These are phyloP conservation scores for Moringa oleifera DNA, from an alignment of 345 rosid genomes.

Conservation along the genomic window DNA sequence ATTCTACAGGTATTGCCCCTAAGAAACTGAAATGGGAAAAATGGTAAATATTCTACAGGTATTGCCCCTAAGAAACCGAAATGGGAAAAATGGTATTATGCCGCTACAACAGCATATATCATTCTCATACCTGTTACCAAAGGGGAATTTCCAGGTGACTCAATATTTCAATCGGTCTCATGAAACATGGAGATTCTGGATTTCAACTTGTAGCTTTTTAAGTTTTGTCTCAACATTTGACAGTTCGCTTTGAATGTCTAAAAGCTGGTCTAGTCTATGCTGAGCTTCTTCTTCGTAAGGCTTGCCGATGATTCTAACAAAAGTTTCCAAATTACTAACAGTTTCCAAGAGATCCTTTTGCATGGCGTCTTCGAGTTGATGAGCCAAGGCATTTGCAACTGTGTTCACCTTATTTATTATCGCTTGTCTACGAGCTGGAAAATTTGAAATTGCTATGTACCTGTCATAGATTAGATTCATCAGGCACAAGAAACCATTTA, in stretches of 20 bases:
- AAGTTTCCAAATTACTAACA: slow-evolving; percentile 40
- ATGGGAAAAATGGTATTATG: neutral
- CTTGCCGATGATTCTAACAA: slow-evolving; percentile 50
- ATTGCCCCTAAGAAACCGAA: too few relatives aligned
- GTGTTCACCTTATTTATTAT: slow-evolving; percentile 60
- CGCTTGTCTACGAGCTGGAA: slow-evolving; percentile 61
- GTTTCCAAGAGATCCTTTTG: slow-evolving; percentile 67
- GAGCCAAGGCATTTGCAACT: slow-evolving; percentile 58
- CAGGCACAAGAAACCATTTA: neutral
- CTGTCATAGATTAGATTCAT: slow-evolving; percentile 31
- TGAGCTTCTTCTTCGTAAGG: slow-evolving; percentile 81
- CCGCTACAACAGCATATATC: neutral
- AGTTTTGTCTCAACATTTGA: slow-evolving; percentile 41
- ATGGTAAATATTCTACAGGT: neutral
- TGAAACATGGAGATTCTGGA: slow-evolving; percentile 72
- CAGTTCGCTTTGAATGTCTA: slow-evolving; percentile 46
- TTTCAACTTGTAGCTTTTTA: slow-evolving; percentile 52
- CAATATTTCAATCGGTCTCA: slow-evolving; percentile 9
- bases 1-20: too few relatives aligned
- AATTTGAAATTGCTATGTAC: slow-evolving; percentile 68
- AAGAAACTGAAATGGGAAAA: neutral
- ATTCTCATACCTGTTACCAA: neutral
- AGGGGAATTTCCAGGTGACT: neutral
- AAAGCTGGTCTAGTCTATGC: slow-evolving; percentile 48
- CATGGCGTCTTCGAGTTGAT: slow-evolving; percentile 86